These are phyloP conservation scores for Boletus tylopilopsis DNA, from an alignment of 768 basidiomycete genomes.

Conservation along the genomic window DNA sequence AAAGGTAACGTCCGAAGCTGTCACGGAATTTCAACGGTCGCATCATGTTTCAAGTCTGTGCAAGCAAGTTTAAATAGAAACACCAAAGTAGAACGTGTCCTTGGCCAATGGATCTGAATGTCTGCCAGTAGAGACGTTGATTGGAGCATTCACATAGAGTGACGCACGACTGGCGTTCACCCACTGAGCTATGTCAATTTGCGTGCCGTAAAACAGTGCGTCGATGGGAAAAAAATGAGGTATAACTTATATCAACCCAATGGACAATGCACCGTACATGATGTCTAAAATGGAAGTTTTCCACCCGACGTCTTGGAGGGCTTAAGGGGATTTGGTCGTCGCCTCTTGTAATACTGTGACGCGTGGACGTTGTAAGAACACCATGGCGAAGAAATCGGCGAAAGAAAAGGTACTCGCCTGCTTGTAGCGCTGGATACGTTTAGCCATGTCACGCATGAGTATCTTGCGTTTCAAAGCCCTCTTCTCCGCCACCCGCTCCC, in stretches of 20 bases:
- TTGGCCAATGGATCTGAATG: too few species aligned
- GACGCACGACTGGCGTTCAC: too few species aligned
- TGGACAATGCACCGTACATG: slow-evolving; percentile 4
- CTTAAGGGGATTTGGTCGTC: slow-evolving; percentile 57
- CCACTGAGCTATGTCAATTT: too few species aligned
- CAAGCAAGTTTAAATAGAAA: too few species aligned
- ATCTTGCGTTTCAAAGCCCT: slow-evolving; percentile 46
- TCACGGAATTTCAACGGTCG: too few species aligned
- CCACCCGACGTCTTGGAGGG: slow-evolving; percentile 43
- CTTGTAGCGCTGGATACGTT: slow-evolving; percentile 64
- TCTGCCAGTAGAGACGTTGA: too few species aligned
- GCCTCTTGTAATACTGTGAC: slow-evolving; percentile 32
- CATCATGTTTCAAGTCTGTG: too few species aligned
- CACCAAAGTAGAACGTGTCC: too few species aligned
- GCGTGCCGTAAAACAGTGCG: too few species aligned
- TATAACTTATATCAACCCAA: neutral
- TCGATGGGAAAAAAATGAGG: too few species aligned
- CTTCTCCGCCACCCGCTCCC: slow-evolving; percentile 60
- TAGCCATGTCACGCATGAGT: slow-evolving; percentile 66
- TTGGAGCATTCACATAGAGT: too few species aligned
- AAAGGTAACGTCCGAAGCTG: too few species aligned
- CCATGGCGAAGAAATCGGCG: neutral
- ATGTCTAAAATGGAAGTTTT: slow-evolving; percentile 56
- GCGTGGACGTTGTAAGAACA: neutral
- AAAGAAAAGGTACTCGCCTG: slow-evolving; percentile 40